Evolutionary conservation across 805 yeast genomes (phyloP).

Genomic region (Kazachstania bromeliacearum): DNA sequence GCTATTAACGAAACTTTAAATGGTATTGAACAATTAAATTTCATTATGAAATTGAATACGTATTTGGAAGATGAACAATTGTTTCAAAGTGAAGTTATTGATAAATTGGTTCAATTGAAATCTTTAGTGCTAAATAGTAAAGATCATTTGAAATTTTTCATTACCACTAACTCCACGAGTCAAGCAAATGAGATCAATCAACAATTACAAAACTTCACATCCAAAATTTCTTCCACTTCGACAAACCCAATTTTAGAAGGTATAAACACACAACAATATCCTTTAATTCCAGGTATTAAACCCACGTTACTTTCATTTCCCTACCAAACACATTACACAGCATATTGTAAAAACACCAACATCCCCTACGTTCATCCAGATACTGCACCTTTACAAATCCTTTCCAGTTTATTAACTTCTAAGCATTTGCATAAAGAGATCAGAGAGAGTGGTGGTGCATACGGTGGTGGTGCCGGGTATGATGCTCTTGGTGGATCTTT

Average conservation of each 20-base stretch:
- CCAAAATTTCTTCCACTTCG: too few relatives aligned
- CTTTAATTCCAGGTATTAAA: slow-evolving; percentile 4
- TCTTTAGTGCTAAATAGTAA: slow-evolving; percentile 33
- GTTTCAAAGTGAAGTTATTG: slow-evolving; percentile 50
- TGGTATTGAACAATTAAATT: slow-evolving; percentile 73
- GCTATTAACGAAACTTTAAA: slow-evolving; percentile 52
- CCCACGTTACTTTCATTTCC: slow-evolving; percentile 61
- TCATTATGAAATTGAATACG: slow-evolving; percentile 50
- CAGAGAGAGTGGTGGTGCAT: slow-evolving; percentile 95
- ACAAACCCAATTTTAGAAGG: too few relatives aligned
- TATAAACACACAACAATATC: slow-evolving; percentile 4
- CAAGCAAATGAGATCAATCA: slow-evolving; percentile 18
- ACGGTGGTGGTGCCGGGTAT: slow-evolving; percentile 89
- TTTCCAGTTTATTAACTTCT: slow-evolving; percentile 72
- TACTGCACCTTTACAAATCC: slow-evolving; percentile 76
- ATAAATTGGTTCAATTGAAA: slow-evolving; percentile 48
- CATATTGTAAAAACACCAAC: slow-evolving; percentile 53
- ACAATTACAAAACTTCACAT: slow-evolving; percentile 11
- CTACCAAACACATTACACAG: slow-evolving; percentile 79
- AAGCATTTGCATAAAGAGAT: slow-evolving; percentile 80
- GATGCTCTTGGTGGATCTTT: slow-evolving; percentile 74
- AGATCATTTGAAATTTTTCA: slow-evolving; percentile 39
- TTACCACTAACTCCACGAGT: slow-evolving; percentile 47
- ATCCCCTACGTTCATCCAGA: slow-evolving; percentile 59
- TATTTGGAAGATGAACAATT: slow-evolving; percentile 40